Evolutionary conservation across 2,329 filamentous ascomycete species (phyloP), one percentile per base, ranked within the genome.

Genomic region (Scopulariopsis brevicaulis): DNA sequence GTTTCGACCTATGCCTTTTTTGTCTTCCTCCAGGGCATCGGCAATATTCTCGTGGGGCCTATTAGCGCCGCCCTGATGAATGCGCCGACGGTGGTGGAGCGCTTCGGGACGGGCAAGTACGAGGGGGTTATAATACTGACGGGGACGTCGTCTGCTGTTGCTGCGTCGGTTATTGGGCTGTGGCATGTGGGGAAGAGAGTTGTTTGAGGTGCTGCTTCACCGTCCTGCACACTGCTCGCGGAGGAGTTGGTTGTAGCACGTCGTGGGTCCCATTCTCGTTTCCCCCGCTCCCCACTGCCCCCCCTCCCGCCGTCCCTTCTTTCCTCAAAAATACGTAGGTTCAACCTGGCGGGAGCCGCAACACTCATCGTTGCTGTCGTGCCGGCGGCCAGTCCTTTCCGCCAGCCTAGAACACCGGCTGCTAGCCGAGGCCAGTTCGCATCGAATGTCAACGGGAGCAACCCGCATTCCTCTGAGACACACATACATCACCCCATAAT

Each of bases 21-120:
- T 22, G 62, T 64, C 5, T 69, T 69, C 57, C 54, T 64, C 22
- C 64, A 70, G 59, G 69, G 68, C 3, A 59, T 70, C 12, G 69
- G 69, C 0, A 70, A 69, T 59, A 62, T 71, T 25, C 53, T 67
- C 10, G 65, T 64, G 6, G 68, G 67, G 0, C 68, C 68, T 1
- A 63, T 70, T 11, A 69, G 67, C 53, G 63, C 64, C 25, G 18
- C n/a, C 10, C 25, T 51, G n/a, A 51, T 25, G n/a, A 32, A 32
- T 4, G n/a, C 51, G 18, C 32, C 51, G 51, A 53, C 24, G 12
- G 14, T 22, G 24, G 51, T 53, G 6, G 24, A 25, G 14, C 51
- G 52, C n/a, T 63, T 58, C 25, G 61, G 57, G n/a, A 59, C 59
- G 4, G 61, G 59, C 11, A 59, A 61, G 40, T 63, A 62, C 1